Conservation (phyloP, 208 protist species). For the Balamuthia mandrillaris region DNA sequence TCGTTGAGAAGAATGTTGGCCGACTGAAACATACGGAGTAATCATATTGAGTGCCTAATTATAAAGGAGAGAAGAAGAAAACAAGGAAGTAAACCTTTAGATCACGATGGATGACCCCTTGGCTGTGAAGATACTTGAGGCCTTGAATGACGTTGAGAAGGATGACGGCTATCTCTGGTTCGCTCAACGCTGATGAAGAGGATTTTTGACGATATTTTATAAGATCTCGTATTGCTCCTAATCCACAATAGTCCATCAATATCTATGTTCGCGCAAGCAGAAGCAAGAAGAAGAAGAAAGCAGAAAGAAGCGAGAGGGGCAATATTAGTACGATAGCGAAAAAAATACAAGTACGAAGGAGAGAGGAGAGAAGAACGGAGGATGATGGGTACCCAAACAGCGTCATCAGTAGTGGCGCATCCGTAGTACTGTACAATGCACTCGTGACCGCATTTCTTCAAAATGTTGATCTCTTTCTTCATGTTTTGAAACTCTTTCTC, state of each 20-base stretch:
- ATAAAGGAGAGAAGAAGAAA: not conserved
- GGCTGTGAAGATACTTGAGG: not conserved
- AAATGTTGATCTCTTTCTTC: slow-evolving; percentile 16
- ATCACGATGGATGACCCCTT: not conserved
- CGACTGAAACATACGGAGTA: not conserved
- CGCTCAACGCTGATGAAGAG: too few species aligned
- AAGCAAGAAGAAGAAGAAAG: too few species aligned
- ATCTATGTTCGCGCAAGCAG: too few species aligned
- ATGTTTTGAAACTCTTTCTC: too few species aligned
- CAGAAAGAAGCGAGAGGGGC: too few species aligned
- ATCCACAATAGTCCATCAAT: not conserved
- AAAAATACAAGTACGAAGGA: not conserved
- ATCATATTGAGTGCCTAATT: not conserved
- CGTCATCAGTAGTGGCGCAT: not conserved
- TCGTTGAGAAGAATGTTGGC: not conserved
- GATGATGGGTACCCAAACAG: not conserved
- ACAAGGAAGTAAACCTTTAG: not conserved
- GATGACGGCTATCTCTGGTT: not conserved
- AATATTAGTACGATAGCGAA: too few species aligned
- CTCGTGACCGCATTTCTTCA: not conserved
- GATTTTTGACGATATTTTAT: not conserved
- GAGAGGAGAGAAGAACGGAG: not conserved
- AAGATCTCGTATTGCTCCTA: not conserved
- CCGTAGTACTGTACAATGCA: not conserved
- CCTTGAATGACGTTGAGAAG: not conserved